Evolutionary conservation across 2,329 filamentous ascomycete genomes (phyloP), one percentile per base, ranked within the genome.

Genomic region (Pezicula rhizophila): DNA sequence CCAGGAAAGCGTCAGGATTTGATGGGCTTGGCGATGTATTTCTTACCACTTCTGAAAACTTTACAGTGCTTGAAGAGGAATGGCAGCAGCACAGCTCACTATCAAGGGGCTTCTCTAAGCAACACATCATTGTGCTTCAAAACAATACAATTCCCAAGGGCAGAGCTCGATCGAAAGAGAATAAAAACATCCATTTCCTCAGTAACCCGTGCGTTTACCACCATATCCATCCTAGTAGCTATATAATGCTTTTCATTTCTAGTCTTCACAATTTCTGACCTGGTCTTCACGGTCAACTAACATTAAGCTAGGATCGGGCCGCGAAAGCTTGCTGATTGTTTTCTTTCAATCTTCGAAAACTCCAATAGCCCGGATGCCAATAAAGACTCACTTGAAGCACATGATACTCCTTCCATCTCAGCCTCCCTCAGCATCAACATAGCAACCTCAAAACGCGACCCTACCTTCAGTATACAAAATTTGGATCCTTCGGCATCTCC

Each of bases 1-100:
- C 57, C 6, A 46, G 18, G 12, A 53, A 47, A 17, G 43, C 52
- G 37, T 34, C 38, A 7, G 50, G 40, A 20, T 37, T 53, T 7
- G 33, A 15, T 2, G 42, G 42, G 14, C 26, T 46, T 14, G 18
- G 31, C 18, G 50, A 51, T 8, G 42, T 49, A 18, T 47, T 59
- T 42, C 44, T 53, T 12, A 25, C 28, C 31, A 49, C 4, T 8
- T 23, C 3, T n/a, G 28, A 17, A 38, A 49, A 4, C 33, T 8
- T 41, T 34, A 55, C 51, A 4, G 52, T 51, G 34, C 20, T 50
- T 14, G 11, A 59, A 15, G 48, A 39, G 1, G 26, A 47, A 3
- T 59, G 56, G 18, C 33, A 57, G 7, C 18, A n/a, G 8, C 14
- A 38, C 2, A 38, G 14, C 11, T 15, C 11, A 12, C 6, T 23